Conservation (phyloP, 352 stramenopile species). For the Pythium aphanidermatum region DNA sequence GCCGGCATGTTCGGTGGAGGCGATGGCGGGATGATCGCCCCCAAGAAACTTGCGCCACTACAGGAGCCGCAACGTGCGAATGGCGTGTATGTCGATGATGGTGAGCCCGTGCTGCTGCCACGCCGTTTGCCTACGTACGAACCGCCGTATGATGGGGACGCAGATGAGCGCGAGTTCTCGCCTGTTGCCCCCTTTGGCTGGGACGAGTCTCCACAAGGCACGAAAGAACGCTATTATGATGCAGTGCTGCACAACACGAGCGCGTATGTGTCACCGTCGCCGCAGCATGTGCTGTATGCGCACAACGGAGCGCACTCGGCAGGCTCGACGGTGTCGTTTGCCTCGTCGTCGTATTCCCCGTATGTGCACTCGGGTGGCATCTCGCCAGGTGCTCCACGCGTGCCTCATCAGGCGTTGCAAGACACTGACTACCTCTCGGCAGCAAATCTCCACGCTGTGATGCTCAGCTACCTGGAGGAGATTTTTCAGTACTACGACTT, state of each 20-base stretch:
- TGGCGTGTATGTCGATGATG: conserved; percentile 15
- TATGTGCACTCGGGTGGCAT: conserved; percentile 1
- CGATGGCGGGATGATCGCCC: conserved; percentile 13
- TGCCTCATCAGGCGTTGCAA: conserved; percentile 4
- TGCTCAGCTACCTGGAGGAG: conserved; percentile 57
- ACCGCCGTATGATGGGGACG: conserved; percentile 6
- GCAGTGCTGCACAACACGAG: conserved; percentile 22
- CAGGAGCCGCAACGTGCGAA: conserved; percentile 9
- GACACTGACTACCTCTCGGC: conserved; percentile 39
- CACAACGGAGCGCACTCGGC: conserved; percentile 13
- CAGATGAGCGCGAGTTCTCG: conserved; percentile 30
- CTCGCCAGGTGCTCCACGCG: neutral
- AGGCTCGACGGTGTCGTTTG: conserved; percentile 18
- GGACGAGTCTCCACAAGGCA: conserved; percentile 19
- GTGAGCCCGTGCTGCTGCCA: conserved; percentile 43
- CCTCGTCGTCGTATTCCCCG: conserved; percentile 7
- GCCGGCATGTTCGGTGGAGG: conserved; percentile 17
- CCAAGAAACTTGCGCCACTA: conserved; percentile 40
- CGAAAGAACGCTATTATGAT: conserved; percentile 34
- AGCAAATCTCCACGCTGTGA: conserved; percentile 31
- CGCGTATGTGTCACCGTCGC: conserved; percentile 28
- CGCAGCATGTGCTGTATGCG: conserved; percentile 26
- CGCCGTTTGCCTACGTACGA: too few species aligned
- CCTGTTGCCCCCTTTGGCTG: conserved; percentile 24
- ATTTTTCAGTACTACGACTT: conserved; percentile 54